Evolutionary conservation across 192 early-diverging fungal species (phyloP).

Genomic region (Oehlia diaphana): DNA sequence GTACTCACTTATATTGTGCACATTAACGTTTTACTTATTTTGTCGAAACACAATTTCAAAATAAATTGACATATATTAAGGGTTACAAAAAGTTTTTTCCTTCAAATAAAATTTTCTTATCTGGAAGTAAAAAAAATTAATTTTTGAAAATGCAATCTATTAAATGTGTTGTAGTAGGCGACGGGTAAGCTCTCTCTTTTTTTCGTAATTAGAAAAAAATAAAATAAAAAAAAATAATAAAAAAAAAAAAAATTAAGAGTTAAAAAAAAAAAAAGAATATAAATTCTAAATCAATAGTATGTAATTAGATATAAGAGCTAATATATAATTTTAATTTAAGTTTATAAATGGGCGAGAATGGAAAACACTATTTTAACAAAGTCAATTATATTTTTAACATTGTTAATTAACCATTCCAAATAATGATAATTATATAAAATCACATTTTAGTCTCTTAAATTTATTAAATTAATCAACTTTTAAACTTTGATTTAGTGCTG

Average conservation of each 20-base stretch:
- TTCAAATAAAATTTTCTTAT: not conserved
- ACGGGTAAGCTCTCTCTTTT: constrained; percentile 52
- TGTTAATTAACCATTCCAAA: no score
- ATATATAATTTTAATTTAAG: no score
- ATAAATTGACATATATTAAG: not conserved
- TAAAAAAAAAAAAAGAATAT: no score
- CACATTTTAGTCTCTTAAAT: not conserved
- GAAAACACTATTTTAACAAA: no score
- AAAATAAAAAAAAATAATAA: no score
- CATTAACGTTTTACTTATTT: not conserved
- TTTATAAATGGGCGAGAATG: no score
- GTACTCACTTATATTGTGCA: not conserved
- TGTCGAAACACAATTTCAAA: not conserved
- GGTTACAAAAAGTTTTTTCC: not conserved
- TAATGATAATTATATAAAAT: not conserved
- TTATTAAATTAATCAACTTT: not conserved
- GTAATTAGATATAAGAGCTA: no score
- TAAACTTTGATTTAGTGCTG: constrained; percentile 59
- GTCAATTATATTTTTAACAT: no score
- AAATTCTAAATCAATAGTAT: no score
- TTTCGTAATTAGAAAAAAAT: not conserved
- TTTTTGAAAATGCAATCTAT: constrained; percentile 74
- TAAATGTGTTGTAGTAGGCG: constrained; percentile 89
- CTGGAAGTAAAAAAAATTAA: not conserved
- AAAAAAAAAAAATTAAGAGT: not conserved